Conservation (phyloP, 352 stramenopile genomes). For the Blastocystis sp. region DNA sequence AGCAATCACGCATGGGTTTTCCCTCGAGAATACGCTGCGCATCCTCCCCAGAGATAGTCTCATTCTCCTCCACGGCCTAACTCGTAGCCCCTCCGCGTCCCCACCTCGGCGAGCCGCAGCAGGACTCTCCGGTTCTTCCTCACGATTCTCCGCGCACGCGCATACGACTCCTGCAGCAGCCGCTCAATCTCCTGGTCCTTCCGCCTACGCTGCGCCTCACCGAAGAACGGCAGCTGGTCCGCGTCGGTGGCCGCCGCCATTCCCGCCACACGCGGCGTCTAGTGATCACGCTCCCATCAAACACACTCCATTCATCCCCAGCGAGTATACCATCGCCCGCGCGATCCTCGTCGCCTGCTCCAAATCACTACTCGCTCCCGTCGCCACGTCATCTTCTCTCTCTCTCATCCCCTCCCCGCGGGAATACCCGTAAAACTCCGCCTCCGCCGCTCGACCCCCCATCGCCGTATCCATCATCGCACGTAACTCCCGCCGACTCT, state of each 20-base stretch:
- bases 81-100: neutral
- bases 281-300: neutral
- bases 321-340: slow-evolving; percentile 92
- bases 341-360: slow-evolving; percentile 84
- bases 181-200: slow-evolving; percentile 1
- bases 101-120: neutral
- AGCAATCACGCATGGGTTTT: neutral
- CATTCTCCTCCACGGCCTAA: slow-evolving; percentile 20
- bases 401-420: slow-evolving; percentile 68
- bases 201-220: neutral
- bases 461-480: slow-evolving; percentile 87
- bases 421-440: slow-evolving; percentile 67
- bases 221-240: neutral
- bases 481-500: slow-evolving; percentile 4
- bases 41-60: slow-evolving; percentile 20
- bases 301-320: slow-evolving; percentile 71
- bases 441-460: slow-evolving; percentile 91
- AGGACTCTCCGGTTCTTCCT: neutral
- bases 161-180: neutral
- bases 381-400: slow-evolving; percentile 87
- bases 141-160: neutral
- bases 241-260: neutral
- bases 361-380: slow-evolving; percentile 81
- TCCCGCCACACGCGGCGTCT: neutral
- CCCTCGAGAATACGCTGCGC: neutral